Conservation (phyloP, 2,329 filamentous ascomycete species). For the Waltergamsia citrina region DNA sequence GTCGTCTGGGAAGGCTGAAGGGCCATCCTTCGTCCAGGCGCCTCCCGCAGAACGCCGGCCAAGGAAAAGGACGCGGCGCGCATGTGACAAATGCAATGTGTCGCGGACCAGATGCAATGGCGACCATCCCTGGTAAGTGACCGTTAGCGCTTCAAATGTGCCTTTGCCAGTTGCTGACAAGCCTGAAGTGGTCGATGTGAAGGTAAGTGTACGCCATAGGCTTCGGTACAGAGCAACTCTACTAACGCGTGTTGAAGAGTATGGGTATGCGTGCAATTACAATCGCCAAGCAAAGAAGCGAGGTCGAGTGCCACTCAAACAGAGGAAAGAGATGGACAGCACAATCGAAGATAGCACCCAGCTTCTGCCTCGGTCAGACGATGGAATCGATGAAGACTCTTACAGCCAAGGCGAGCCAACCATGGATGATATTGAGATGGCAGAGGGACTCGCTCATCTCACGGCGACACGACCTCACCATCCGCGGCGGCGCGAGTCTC, state of each 20-base stretch:
- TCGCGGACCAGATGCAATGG: slow-evolving; percentile 33
- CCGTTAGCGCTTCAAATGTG: not conserved
- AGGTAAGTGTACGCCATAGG: slow-evolving; percentile 15
- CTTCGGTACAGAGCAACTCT: not conserved
- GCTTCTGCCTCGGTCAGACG: too few relatives aligned
- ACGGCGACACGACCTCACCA: too few relatives aligned
- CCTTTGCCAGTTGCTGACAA: slow-evolving; percentile 1
- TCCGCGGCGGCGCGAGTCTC: too few relatives aligned
- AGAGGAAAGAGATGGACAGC: slow-evolving; percentile 3
- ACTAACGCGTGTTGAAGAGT: slow-evolving; percentile 14
- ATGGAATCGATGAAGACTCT: too few relatives aligned
- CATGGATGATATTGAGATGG: too few relatives aligned
- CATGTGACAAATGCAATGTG: slow-evolving; percentile 23
- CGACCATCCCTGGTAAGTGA: slow-evolving; percentile 23
- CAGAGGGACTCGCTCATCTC: too few relatives aligned
- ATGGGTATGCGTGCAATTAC: slow-evolving; percentile 26
- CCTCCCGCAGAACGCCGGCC: slow-evolving; percentile 9
- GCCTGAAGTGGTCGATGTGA: slow-evolving; percentile 22
- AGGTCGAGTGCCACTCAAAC: slow-evolving; percentile 19
- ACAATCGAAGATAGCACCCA: too few relatives aligned
- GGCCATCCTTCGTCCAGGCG: too few relatives aligned
- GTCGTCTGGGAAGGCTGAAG: too few relatives aligned
- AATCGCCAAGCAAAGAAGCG: slow-evolving; percentile 25
- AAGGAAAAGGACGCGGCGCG: slow-evolving; percentile 16
- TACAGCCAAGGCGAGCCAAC: too few relatives aligned